Evolutionary conservation across 2,329 filamentous ascomycete genomes (phyloP), one percentile per base, ranked within the genome.

Genomic region (Penicillium hesseltinei): DNA sequence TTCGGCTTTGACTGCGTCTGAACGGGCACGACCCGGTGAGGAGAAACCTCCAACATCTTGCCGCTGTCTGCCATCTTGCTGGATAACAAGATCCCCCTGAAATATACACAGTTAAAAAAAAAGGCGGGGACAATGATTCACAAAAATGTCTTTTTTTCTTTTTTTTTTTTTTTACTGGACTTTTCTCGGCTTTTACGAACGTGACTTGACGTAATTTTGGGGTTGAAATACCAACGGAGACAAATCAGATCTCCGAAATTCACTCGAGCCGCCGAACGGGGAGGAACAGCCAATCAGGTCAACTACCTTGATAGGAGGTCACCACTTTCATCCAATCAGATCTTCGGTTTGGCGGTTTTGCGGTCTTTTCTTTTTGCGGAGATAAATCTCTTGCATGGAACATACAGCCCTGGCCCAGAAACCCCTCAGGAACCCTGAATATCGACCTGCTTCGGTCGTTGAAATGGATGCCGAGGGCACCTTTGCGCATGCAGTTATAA

Each of bases 171-270:
- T 62, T 58, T 53, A 0, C 11, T 49, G 51, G 52, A 42, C 60
- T 38, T 58, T 62, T 45, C 23, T 52, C 50, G 39, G 39, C 27
- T 23, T 43, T 52, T 33, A 39, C 36, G 50, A 47, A 46, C 48
- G 50, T 46, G 50, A 52, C 50, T 36, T 67, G 65, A 63, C 60
- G 64, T 65, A 68, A 66, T 59, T 58, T 62, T 62, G 39, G 62
- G 39, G 62, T 33, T 39, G 51, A 56, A 66, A 64, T 62, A 65
- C 64, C 62, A 51, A 59, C 68, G 71, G 70, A 66, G 64, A 66
- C 69, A 72, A 66, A 73, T 71, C 67, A 71, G 67, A 65, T 56
- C 69, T 57, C 71, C 71, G 69, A 72, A 62, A 46, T 57, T 23
- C 63, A 54, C 52, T 69, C 61, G 61, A 46, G 46, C 59, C 55